Conservation (phyloP, 768 basidiomycete species). For the Mycena capillaripes region DNA sequence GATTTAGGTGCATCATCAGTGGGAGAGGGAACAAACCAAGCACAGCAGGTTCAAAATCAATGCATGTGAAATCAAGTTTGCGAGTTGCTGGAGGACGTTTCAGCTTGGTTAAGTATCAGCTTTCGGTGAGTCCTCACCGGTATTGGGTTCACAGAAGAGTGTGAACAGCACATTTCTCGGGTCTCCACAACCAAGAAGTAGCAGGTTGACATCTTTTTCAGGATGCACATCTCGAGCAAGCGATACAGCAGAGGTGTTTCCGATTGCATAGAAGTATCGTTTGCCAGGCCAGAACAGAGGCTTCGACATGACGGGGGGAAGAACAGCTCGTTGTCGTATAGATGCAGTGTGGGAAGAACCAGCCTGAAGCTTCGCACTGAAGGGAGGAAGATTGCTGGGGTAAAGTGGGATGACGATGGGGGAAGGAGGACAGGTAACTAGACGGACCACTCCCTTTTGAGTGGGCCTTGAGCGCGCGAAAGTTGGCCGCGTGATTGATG, state of each 20-base stretch:
- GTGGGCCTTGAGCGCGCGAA: too few species aligned
- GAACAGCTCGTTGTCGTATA: slow-evolving; percentile 13
- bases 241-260: slow-evolving; percentile 69
- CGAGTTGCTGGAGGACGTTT: slow-evolving; percentile 41
- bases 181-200: slow-evolving; percentile 72
- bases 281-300: slow-evolving; percentile 59
- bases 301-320: slow-evolving; percentile 54
- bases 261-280: slow-evolving; percentile 70
- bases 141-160: slow-evolving; percentile 45
- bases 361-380: slow-evolving; percentile 17
- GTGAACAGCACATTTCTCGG: slow-evolving; percentile 70
- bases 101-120: slow-evolving; percentile 2
- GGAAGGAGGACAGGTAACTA: slow-evolving; percentile 15
- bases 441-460: neutral
- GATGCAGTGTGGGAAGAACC: slow-evolving; percentile 13
- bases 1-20: neutral
- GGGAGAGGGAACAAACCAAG: slow-evolving; percentile 51
- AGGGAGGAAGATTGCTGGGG: slow-evolving; percentile 21
- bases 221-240: slow-evolving; percentile 63
- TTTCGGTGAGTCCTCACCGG: slow-evolving; percentile 36
- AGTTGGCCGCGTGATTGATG: slow-evolving; percentile 29
- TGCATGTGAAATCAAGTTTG: slow-evolving; percentile 63
- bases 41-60: slow-evolving; percentile 63
- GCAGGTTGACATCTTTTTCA: slow-evolving; percentile 59
- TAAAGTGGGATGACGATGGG: slow-evolving; percentile 23